These are phyloP conservation scores for Magnusiomyces magnusii DNA, from an alignment of 1,139 yeast genomes.

Conservation along the genomic window DNA sequence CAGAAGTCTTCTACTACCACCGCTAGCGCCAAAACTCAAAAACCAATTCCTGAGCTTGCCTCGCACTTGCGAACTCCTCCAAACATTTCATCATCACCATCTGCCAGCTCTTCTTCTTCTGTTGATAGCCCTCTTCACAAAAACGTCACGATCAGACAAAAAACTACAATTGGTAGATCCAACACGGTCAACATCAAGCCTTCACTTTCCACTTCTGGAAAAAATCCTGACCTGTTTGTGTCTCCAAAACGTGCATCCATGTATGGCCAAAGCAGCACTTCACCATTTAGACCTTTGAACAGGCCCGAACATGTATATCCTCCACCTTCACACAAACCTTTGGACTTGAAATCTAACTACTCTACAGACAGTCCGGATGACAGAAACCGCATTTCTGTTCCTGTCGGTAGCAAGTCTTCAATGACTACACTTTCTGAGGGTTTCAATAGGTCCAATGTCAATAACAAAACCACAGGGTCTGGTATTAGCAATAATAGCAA, in stretches of 20 bases:
- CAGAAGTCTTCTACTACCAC: not conserved
- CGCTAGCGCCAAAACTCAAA: not conserved
- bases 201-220: not conserved
- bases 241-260: not conserved
- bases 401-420: not conserved
- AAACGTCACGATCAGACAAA: not conserved
- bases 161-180: not conserved
- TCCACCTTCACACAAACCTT: constrained; percentile 6
- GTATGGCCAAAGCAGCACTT: not conserved
- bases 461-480: not conserved
- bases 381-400: not conserved
- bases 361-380: not conserved
- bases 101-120: not conserved
- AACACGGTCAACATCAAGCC: not conserved
- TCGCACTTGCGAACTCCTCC: not conserved
- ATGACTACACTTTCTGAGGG: not conserved
- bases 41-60: not conserved
- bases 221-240: not conserved
- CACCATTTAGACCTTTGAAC: constrained; percentile 12
- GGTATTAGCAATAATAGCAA: not conserved
- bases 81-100: not conserved
- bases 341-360: not conserved
- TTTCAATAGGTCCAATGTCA: not conserved
- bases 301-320: constrained; percentile 13
- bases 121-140: not conserved